Conservation (phyloP, 371 early-diverging fungal genomes). For the Mortierella sp. region DNA sequence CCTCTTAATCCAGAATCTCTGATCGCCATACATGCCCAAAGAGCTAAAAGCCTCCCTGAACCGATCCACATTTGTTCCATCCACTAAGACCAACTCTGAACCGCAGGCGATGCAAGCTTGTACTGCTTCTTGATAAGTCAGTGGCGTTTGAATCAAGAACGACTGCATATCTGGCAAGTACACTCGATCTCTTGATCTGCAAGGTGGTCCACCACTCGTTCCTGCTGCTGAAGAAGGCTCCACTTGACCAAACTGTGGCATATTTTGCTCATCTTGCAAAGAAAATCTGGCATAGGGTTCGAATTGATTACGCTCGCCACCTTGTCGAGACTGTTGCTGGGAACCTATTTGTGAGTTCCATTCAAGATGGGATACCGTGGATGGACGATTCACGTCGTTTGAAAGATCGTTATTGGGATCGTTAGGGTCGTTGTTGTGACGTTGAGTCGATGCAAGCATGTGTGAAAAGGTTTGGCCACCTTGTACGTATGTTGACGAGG, state of each 20-base stretch:
- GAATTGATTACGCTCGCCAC: constrained; percentile 10
- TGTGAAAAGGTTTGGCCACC: constrained; percentile 30
- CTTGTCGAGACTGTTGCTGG: constrained; percentile 14
- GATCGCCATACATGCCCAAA: constrained; percentile 36
- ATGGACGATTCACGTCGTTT: not conserved
- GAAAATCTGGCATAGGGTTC: constrained; percentile 21
- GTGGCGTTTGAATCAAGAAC: constrained; percentile 33
- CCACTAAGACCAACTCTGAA: constrained; percentile 41
- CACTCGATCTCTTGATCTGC: constrained; percentile 31
- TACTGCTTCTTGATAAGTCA: constrained; percentile 33
- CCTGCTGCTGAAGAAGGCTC: not conserved
- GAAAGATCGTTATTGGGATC: constrained; percentile 1
- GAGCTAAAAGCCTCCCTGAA: constrained; percentile 36
- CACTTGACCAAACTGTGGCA: not conserved
- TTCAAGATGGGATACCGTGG: constrained; percentile 28
- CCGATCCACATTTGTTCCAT: constrained; percentile 45
- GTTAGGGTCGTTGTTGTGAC: constrained; percentile 8
- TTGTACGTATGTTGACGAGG: constrained; percentile 1
- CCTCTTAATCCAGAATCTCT: constrained; percentile 49
- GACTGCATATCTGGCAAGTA: constrained; percentile 54
- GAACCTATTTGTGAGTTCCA: constrained; percentile 52
- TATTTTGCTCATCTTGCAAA: not conserved
- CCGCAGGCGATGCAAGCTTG: constrained; percentile 44
- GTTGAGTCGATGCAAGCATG: not conserved
- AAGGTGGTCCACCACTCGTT: not conserved